Conservation (phyloP, 2,329 filamentous ascomycete genomes). For the Colletotrichum sp. region DNA sequence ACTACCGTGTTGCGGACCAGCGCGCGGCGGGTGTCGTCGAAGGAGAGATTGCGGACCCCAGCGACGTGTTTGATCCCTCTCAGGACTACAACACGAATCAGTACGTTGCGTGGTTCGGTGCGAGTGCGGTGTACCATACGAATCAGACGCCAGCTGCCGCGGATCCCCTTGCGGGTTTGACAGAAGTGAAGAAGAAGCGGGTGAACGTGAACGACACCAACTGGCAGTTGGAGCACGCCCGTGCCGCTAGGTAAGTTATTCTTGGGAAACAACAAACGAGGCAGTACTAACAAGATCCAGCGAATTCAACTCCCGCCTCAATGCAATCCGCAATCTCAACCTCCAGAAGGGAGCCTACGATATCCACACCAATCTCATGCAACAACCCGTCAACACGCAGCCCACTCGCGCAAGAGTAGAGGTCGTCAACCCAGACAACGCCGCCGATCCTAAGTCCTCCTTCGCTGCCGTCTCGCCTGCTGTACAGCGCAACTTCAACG, state of each 20-base stretch:
- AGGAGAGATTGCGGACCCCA: conserved; percentile 89
- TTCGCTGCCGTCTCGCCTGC: conserved; percentile 55
- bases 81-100: conserved; percentile 98
- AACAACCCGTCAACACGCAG: conserved; percentile 87
- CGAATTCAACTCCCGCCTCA: conserved; percentile 81
- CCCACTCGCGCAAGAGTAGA: conserved; percentile 87
- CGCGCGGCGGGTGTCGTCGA: conserved; percentile 81
- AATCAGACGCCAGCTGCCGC: conserved; percentile 75
- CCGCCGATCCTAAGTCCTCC: conserved; percentile 29
- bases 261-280: background rate
- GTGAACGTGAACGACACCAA: conserved; percentile 92
- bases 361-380: conserved; percentile 87
- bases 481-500: conserved; percentile 60
- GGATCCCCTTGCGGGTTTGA: conserved; percentile 72
- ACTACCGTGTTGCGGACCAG: conserved; percentile 83
- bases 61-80: conserved; percentile 77
- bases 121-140: conserved; percentile 93
- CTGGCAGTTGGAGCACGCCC: conserved; percentile 95
- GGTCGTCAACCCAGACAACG: conserved; percentile 56
- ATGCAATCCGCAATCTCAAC: conserved; percentile 71
- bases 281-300: conserved; percentile 47
- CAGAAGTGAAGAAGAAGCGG: conserved; percentile 81
- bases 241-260: conserved; percentile 78
- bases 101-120: conserved; percentile 98
- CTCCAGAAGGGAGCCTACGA: conserved; percentile 80